Evolutionary conservation across 257 asterid species (phyloP), one percentile per base, ranked within the genome.

Genomic region (Solanum sejunctum): DNA sequence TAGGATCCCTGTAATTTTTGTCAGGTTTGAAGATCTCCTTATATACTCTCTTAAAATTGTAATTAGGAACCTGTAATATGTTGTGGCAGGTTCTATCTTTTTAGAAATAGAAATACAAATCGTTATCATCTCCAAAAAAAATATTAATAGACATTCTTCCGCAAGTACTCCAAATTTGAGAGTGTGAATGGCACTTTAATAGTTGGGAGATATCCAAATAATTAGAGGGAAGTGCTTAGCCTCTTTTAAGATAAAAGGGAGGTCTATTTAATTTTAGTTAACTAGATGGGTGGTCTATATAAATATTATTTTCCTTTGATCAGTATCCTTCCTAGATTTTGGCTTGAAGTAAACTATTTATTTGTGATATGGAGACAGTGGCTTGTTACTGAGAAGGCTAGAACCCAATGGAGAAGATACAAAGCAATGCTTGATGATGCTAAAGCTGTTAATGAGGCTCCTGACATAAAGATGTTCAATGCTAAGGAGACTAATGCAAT

Each of bases 381-480:
- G 95, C 89, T 95, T 92, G 93, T 96, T 87, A 96, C 98, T 26
- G 95, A 92, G 90, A 93, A 88, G 91, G 93, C 99, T 80, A 90
- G 87, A 87, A 89, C 81, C 79, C 98, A 93, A 57, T 96, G 99
- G 99, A 88, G 82, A 82, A 91, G 90, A 88, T 96, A 91, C 90
- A 92, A 86, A 90, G 51, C 85, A 45, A 93, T 95, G 98, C 99
- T 96, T 89, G 95, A 90, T 85, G 91, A 88, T 79, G 98, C 98
- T 87, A 88, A 88, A 87, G 89, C 88, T 70, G 80, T 75, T 80
- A 83, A 81, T 26, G 84, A 87, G 71, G 84, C 84, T 56, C 87
- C 90, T 77, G 58, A 83, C 71, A 54, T 87, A 72, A 88, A 89
- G 85, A 72, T 55, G 84, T 56, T 90, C 69, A 83, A 69, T 77